Base-by-base conservation (phyloP, 305 asterid species). In the Solanum hybrid region DNA sequence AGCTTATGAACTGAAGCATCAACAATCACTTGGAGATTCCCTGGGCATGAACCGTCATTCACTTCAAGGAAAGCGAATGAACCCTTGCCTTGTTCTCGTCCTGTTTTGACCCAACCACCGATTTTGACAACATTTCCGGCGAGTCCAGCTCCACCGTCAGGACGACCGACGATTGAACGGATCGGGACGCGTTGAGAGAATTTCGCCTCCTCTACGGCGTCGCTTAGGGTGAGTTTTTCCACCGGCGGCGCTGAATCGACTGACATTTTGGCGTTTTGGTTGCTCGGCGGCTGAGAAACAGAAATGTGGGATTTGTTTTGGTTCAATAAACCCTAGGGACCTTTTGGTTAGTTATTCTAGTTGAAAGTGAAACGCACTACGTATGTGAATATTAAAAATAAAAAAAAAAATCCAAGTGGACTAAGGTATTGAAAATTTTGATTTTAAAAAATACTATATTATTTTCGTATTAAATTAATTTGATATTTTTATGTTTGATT, bases 91-190 rank as follows among this genome's bases (percentile, higher is more conserved):
- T 96, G 99, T 91, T 94, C 96, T 31, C 99, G 92, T 0, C 99
- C 99, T 0, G 98, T 94, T 92, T 95, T 96, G 40, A 97, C 99
- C 99, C 98, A 95, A 60, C 99, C 99, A 1, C 98, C 99, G 77
- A 97, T 93, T 6, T 93, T 92, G 71, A 94, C 94, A 26, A 91
- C 92, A 89, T 92, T 93, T 2, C 98, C 99, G 1, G 96, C 93
- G 60, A 97, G 92, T 4, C 95, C 98, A 3, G 96, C 93, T 22
- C 99, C 99, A 78, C 94, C 95, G 89, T 97, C 99, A 40, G 95
- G 88, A 10, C 97, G 94, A 71, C 92, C 76, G 19, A 97, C 76
- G 11, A 97, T 95, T 4, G 97, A 94, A 2, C 91, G 90, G 92
- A 97, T 95, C 64, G 90, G 93, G 36, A 96, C 99, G n/a, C 99